Conservation (phyloP, 768 basidiomycete genomes). For the Podaxis sp. region DNA sequence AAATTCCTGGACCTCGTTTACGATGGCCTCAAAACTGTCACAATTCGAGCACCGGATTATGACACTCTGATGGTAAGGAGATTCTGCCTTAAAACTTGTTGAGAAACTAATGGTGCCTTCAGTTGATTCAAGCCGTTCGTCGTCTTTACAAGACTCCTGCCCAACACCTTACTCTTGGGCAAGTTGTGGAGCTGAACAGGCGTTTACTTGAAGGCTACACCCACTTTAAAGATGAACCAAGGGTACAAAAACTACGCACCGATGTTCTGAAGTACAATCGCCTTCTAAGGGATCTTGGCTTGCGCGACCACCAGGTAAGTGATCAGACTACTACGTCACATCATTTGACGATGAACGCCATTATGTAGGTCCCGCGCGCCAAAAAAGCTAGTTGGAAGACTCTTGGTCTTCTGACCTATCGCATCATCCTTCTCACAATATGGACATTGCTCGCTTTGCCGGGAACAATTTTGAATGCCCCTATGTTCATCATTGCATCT, state of each 20-base stretch:
- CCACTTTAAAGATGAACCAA: conserved; percentile 90
- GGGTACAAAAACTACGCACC: conserved; percentile 74
- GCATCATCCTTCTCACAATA: conserved; percentile 68
- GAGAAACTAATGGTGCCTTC: conserved; percentile 10
- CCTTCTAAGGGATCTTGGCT: conserved; percentile 80
- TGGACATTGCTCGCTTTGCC: conserved; percentile 89
- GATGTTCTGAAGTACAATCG: conserved; percentile 92
- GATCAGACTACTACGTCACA: neutral
- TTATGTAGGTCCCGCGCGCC: conserved; percentile 78
- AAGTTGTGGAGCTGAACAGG: conserved; percentile 93
- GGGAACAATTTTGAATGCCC: conserved; percentile 87
- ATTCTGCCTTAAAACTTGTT: neutral
- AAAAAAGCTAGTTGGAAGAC: conserved; percentile 87
- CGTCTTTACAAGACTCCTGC: conserved; percentile 93
- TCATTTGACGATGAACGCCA: neutral
- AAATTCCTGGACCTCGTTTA: conserved; percentile 91
- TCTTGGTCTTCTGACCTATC: conserved; percentile 79
- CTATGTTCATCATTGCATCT: conserved; percentile 90
- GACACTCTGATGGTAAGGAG: conserved; percentile 90
- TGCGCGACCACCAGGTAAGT: conserved; percentile 89
- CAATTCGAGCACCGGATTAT: conserved; percentile 93
- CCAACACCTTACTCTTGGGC: conserved; percentile 89
- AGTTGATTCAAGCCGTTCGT: conserved; percentile 96
- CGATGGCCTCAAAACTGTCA: conserved; percentile 93
- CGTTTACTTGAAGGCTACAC: conserved; percentile 92